These are phyloP conservation scores for Candida pseudofarinosa DNA, from an alignment of 805 yeast genomes.

Conservation along the genomic window DNA sequence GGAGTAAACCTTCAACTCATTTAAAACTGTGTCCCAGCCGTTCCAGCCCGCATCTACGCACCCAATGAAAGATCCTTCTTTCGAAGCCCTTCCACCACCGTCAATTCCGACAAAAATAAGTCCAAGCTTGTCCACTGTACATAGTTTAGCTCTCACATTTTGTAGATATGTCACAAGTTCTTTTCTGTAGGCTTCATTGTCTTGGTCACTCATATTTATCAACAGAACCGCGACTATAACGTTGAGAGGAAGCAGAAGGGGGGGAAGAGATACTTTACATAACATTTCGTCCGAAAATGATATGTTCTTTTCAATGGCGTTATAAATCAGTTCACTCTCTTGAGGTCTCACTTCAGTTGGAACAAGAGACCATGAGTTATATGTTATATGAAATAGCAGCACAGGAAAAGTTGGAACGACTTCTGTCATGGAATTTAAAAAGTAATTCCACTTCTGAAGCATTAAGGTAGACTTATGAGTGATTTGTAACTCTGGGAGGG, in stretches of 20 bases:
- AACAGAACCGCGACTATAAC: constrained; percentile 42
- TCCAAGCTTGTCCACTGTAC: constrained; percentile 43
- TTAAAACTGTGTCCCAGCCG: constrained; percentile 45
- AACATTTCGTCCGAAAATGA: constrained; percentile 39
- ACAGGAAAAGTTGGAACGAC: constrained; percentile 8
- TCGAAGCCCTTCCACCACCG: constrained; percentile 32
- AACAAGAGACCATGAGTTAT: constrained; percentile 46
- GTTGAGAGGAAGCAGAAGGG: constrained; percentile 37
- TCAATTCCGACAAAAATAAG: constrained; percentile 46
- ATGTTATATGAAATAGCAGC: constrained; percentile 45
- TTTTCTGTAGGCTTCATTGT: constrained; percentile 24
- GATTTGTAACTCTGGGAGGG: constrained; percentile 43
- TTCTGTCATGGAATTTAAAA: constrained; percentile 15
- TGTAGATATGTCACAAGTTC: constrained; percentile 21
- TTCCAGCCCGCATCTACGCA: constrained; percentile 42
- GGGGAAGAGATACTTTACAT: constrained; percentile 35
- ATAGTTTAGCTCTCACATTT: constrained; percentile 22
- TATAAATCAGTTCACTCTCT: constrained; percentile 35
- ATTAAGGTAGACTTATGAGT: constrained; percentile 26
- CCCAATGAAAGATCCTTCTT: constrained; percentile 44
- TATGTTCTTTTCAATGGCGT: constrained; percentile 31
- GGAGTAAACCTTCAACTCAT: constrained; percentile 28
- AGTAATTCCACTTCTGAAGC: constrained; percentile 40
- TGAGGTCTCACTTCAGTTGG: constrained; percentile 32
- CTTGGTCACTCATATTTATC: constrained; percentile 23